Evolutionary conservation across 805 yeast species (phyloP).

Genomic region (Saccharomyces mikatae): DNA sequence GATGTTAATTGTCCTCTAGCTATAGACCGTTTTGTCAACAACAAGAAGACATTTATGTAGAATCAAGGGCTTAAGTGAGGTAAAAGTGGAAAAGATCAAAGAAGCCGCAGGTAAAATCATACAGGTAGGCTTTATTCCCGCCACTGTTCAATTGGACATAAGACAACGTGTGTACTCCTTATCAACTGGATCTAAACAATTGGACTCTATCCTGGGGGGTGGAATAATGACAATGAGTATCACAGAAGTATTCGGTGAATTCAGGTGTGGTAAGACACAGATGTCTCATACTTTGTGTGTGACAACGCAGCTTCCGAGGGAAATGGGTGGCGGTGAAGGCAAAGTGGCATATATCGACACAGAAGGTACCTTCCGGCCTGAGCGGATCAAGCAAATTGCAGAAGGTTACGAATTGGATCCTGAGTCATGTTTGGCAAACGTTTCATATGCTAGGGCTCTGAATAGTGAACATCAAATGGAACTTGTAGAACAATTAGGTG

Average conservation of each 20-base stretch:
- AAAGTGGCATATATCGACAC: slow-evolving; percentile 74
- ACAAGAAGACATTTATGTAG: slow-evolving; percentile 56
- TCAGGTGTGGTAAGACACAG: slow-evolving; percentile 77
- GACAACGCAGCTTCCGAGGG: slow-evolving; percentile 61
- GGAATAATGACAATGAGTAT: slow-evolving; percentile 71
- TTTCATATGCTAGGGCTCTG: slow-evolving; percentile 67
- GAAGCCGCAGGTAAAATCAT: slow-evolving; percentile 62
- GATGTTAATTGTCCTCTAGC: neutral
- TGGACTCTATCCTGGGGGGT: slow-evolving; percentile 64
- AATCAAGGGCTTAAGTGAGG: slow-evolving; percentile 67
- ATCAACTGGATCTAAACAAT: slow-evolving; percentile 64
- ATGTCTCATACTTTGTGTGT: slow-evolving; percentile 72
- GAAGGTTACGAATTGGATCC: slow-evolving; percentile 62
- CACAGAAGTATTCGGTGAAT: slow-evolving; percentile 75
- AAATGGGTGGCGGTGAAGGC: slow-evolving; percentile 74
- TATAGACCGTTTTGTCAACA: slow-evolving; percentile 45
- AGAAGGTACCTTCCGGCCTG: slow-evolving; percentile 77
- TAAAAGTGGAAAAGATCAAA: slow-evolving; percentile 69
- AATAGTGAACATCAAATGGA: slow-evolving; percentile 77
- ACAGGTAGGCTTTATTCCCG: slow-evolving; percentile 66
- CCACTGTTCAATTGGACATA: slow-evolving; percentile 57
- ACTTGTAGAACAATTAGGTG: slow-evolving; percentile 57
- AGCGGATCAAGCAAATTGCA: slow-evolving; percentile 56
- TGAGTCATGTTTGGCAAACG: slow-evolving; percentile 59
- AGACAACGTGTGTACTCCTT: slow-evolving; percentile 55